Evolutionary conservation across 768 basidiomycete species (phyloP).

Genomic region (Tricholomella constricta): DNA sequence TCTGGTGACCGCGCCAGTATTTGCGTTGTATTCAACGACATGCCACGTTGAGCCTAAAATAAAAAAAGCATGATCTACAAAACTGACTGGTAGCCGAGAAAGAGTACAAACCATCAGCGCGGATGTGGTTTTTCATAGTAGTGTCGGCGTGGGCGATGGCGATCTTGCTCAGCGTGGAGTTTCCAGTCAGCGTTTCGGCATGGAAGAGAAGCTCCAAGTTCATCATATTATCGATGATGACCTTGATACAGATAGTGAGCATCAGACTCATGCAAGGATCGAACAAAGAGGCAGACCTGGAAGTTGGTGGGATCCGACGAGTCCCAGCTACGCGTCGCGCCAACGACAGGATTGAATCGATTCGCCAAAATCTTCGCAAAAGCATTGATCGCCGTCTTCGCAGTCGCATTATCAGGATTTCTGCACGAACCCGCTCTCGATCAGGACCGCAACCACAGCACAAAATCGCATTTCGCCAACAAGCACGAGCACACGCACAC

Average conservation of each 20-base stretch:
- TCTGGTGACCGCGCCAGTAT: conserved; percentile 59
- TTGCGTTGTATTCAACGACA: conserved; percentile 67
- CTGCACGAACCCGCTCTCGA: conserved; percentile 28
- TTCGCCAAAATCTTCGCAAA: conserved; percentile 59
- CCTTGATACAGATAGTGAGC: conserved; percentile 32
- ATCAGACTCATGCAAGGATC: not conserved
- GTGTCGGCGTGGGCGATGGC: conserved; percentile 67
- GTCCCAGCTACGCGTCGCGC: conserved; percentile 74
- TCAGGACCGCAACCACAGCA: no score
- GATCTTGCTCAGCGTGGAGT: conserved; percentile 57
- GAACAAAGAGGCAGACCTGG: conserved; percentile 35
- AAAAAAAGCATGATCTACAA: no score
- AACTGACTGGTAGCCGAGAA: no score
- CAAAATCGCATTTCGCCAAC: not conserved
- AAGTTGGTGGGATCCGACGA: conserved; percentile 59
- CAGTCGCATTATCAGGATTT: conserved; percentile 58
- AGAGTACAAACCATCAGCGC: conserved; percentile 55
- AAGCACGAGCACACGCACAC: conserved; percentile 42
- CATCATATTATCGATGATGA: conserved; percentile 84
- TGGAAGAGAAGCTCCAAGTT: conserved; percentile 69
- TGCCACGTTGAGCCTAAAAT: conserved; percentile 54
- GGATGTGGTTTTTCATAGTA: conserved; percentile 67
- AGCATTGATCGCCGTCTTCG: conserved; percentile 52
- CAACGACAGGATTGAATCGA: conserved; percentile 59
- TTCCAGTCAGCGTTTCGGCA: conserved; percentile 58